phyloP scores from a whole-genome alignment of 1,139 yeast species.

The Geotrichum histeridarum region DNA sequence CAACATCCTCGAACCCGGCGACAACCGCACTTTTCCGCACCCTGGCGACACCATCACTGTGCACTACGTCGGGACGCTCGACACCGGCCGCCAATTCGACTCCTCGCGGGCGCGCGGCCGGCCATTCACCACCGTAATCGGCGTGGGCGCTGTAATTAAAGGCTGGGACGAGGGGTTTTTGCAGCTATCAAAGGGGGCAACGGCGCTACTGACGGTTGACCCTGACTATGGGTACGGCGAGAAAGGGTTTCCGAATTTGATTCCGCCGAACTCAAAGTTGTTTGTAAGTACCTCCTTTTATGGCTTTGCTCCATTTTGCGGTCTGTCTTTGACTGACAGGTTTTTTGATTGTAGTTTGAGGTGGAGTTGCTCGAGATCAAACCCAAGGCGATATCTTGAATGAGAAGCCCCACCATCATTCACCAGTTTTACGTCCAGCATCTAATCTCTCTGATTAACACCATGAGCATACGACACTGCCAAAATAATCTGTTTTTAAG shows the following conservation, averaged over 20 bases:
- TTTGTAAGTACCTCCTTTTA: constrained; percentile 33
- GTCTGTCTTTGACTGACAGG: neutral
- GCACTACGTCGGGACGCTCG: constrained; percentile 92
- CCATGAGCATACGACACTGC: too few relatives aligned
- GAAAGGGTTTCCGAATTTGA: constrained; percentile 92
- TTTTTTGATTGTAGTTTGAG: constrained; percentile 48
- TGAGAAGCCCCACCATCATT: too few relatives aligned
- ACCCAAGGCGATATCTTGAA: too few relatives aligned
- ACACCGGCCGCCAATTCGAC: constrained; percentile 91
- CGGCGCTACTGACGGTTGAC: constrained; percentile 86
- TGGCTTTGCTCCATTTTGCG: neutral
- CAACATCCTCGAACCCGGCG: constrained; percentile 43
- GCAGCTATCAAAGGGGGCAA: constrained; percentile 84
- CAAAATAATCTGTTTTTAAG: too few relatives aligned
- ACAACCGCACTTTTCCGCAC: constrained; percentile 80
- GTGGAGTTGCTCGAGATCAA: constrained; percentile 85
- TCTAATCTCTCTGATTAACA: too few relatives aligned
- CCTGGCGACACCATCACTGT: constrained; percentile 75
- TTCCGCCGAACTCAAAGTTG: constrained; percentile 93
- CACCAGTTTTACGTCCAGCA: too few relatives aligned
- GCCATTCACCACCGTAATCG: constrained; percentile 89
- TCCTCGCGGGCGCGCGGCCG: constrained; percentile 89
- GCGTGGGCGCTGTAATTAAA: constrained; percentile 91
- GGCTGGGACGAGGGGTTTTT: constrained; percentile 97
- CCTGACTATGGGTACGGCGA: constrained; percentile 90